Conservation (phyloP, 371 early-diverging fungal species). For the Mortierella sp. region DNA sequence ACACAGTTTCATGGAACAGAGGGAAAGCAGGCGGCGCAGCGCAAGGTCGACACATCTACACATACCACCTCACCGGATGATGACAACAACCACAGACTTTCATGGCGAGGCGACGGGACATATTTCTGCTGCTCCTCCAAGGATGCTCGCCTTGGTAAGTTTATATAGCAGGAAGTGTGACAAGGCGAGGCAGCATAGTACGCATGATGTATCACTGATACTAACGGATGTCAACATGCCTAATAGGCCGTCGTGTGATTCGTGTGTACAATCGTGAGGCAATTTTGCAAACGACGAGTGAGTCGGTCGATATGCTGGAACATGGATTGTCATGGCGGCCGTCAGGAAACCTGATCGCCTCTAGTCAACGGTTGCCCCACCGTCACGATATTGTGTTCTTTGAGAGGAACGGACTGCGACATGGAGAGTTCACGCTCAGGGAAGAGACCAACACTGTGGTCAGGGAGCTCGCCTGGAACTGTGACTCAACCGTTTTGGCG, state of each 20-base stretch:
- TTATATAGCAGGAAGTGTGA: neutral
- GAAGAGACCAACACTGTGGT: constrained; percentile 59
- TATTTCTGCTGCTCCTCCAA: constrained; percentile 82
- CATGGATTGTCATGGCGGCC: constrained; percentile 92
- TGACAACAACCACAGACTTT: constrained; percentile 78
- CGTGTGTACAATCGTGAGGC: constrained; percentile 92
- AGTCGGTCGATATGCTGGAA: constrained; percentile 86
- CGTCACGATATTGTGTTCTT: constrained; percentile 93
- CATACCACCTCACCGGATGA: constrained; percentile 80
- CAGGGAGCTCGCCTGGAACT: constrained; percentile 82
- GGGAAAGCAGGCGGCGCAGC: constrained; percentile 86
- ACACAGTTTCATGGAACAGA: constrained; percentile 97
- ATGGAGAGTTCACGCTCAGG: constrained; percentile 92
- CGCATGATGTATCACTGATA: neutral
- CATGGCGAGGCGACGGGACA: constrained; percentile 95
- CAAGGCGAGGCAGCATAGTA: neutral
- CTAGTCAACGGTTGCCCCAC: constrained; percentile 85
- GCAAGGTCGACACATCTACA: constrained; percentile 66
- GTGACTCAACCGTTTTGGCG: constrained; percentile 90
- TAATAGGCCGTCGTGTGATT: constrained; percentile 73
- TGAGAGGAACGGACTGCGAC: constrained; percentile 95
- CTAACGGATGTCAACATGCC: neutral
- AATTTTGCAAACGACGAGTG: constrained; percentile 83
- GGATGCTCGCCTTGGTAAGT: constrained; percentile 69
- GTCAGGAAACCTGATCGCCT: constrained; percentile 90